Percentiles rank a stretch among this genome's conserved stretches.
Conservation (phyloP, 139 green algal species). For the Nannochloris sp. region DNA sequence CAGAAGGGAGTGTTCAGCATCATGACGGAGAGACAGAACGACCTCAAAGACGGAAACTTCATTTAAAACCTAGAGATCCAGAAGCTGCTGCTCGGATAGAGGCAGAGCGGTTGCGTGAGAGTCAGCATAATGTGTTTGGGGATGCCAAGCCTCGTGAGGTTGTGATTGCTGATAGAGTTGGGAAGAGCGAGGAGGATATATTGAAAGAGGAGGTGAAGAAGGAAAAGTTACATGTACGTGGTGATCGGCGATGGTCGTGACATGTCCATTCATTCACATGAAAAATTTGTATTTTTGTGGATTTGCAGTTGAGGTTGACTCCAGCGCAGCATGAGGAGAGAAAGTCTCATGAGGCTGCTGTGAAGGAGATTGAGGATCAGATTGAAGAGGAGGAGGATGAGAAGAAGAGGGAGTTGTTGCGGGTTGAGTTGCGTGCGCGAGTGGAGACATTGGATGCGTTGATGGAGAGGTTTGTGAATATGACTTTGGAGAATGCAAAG, state of each 20-base stretch:
- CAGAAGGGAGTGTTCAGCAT: not conserved
- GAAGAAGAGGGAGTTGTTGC: slow-evolving; percentile 24
- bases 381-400: slow-evolving; percentile 33
- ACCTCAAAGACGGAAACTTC: slow-evolving; percentile 10
- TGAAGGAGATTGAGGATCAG: slow-evolving; percentile 36
- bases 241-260: not conserved
- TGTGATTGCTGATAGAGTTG: slow-evolving; percentile 43
- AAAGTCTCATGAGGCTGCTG: slow-evolving; percentile 20
- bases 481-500: slow-evolving; percentile 26
- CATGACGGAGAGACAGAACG: not conserved
- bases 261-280: not conserved
- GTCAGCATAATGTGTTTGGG: slow-evolving; percentile 56
- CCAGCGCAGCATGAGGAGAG: slow-evolving; percentile 52
- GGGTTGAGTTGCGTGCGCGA: slow-evolving; percentile 17
- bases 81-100: slow-evolving; percentile 19
- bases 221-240: slow-evolving; percentile 49
- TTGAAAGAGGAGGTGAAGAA: slow-evolving; percentile 54
- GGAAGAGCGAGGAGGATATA: slow-evolving; percentile 67
- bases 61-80: slow-evolving; percentile 25
- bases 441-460: slow-evolving; percentile 25
- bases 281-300: not conserved
- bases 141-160: slow-evolving; percentile 61
- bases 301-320: slow-evolving; percentile 49
- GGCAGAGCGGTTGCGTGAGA: slow-evolving; percentile 5
- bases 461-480: slow-evolving; percentile 27